Percentiles rank a stretch among this genome's conserved stretches.
These are phyloP conservation scores for Saccharomycopsis capsularis DNA, from an alignment of 805 yeast genomes.

Conservation along the genomic window DNA sequence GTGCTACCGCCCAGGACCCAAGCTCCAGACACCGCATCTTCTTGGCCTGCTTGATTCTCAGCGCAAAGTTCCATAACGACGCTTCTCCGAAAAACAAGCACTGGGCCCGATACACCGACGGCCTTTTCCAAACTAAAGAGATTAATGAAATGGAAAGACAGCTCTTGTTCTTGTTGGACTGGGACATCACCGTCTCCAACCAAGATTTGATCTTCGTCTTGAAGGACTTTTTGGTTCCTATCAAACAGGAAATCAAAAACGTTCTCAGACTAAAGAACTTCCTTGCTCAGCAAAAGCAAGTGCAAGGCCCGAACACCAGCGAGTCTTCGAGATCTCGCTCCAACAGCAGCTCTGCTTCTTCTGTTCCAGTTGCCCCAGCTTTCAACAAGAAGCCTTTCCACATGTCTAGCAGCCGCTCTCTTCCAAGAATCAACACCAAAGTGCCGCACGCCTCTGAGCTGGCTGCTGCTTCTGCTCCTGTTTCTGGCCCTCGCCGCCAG, in stretches of 20 bases:
- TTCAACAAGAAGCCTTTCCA: not conserved
- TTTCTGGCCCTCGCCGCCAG: not conserved
- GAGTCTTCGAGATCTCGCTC: not conserved
- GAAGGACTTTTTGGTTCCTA: conserved; percentile 69
- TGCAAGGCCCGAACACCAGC: not conserved
- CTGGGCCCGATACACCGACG: conserved; percentile 91
- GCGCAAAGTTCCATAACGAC: conserved; percentile 92
- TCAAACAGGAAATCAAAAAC: conserved; percentile 38
- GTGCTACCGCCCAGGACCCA: conserved; percentile 79
- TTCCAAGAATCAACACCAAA: not conserved
- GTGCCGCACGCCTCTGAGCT: not conserved
- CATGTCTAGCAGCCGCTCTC: conserved; percentile 4
- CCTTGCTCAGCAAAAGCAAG: conserved; percentile 1
- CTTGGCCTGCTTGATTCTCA: conserved; percentile 76
- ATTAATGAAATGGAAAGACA: conserved; percentile 91
- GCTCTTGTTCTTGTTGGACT: conserved; percentile 69
- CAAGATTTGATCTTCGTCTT: conserved; percentile 64
- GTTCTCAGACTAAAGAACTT: conserved; percentile 14
- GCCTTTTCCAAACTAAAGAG: conserved; percentile 66
- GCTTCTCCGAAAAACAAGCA: conserved; percentile 93
- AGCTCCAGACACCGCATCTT: conserved; percentile 92
- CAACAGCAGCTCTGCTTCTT: not conserved
- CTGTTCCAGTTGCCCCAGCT: not conserved
- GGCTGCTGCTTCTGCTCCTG: not conserved
- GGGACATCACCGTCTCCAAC: conserved; percentile 72